Evolutionary conservation across 768 basidiomycete species (phyloP).

Genomic region (Agaricus blazei): DNA sequence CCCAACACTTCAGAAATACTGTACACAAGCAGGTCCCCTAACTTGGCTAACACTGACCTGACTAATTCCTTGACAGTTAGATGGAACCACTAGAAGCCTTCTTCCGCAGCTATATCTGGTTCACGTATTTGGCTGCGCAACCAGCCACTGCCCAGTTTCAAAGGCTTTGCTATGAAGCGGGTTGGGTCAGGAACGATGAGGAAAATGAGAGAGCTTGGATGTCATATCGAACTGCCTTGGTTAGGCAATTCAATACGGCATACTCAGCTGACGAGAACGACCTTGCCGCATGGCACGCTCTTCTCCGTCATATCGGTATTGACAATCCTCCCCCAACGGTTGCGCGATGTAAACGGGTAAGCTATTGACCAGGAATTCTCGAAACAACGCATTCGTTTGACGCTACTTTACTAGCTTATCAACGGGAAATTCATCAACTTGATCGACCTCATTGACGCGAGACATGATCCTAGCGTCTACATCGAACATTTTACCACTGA

Average conservation of each 20-base stretch:
- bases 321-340: constrained; percentile 20
- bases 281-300: constrained; percentile 22
- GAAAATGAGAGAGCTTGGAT: constrained; percentile 13
- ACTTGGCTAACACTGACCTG: too few relatives aligned
- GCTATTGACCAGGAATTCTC: not conserved
- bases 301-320: constrained; percentile 23
- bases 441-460: constrained; percentile 29
- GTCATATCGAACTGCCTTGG: constrained; percentile 23
- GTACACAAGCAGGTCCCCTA: too few relatives aligned
- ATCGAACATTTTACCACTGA: constrained; percentile 19
- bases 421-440: constrained; percentile 30
- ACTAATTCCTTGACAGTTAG: not conserved
- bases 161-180: constrained; percentile 16
- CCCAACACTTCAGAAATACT: too few relatives aligned
- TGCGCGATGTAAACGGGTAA: constrained; percentile 17
- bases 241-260: constrained; percentile 24
- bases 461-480: constrained; percentile 6
- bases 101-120: constrained; percentile 17
- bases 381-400: not conserved
- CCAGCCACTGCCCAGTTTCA: constrained; percentile 22
- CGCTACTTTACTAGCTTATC: constrained; percentile 18
- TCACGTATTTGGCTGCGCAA: constrained; percentile 16
- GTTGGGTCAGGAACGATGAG: constrained; percentile 12
- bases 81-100: constrained; percentile 13
- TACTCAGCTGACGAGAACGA: constrained; percentile 28